Percentiles rank a stretch among this genome's conserved stretches.
Conservation (phyloP, 176 grass and related monocot species). For the Secale cereale region DNA sequence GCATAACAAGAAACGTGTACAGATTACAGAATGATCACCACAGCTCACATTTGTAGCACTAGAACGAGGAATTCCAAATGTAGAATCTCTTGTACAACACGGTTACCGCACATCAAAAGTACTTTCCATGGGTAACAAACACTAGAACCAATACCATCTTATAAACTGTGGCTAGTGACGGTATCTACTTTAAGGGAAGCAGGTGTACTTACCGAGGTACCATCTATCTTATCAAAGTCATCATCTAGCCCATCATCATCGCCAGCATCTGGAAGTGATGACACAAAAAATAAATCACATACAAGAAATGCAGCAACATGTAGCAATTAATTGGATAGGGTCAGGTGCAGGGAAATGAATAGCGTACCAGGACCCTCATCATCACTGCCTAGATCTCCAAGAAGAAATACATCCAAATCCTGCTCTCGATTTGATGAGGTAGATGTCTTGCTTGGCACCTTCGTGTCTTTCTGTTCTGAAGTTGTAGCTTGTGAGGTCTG, state of each 20-base stretch:
- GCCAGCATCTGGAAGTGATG: constrained; percentile 58
- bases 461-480: constrained; percentile 49
- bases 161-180: background rate
- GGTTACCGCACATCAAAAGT: background rate
- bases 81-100: background rate
- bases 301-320: constrained; percentile 13
- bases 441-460: constrained; percentile 68
- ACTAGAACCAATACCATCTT: background rate
- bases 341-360: constrained; percentile 14
- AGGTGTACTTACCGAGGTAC: constrained; percentile 53
- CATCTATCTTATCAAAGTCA: constrained; percentile 90
- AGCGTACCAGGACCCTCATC: constrained; percentile 72
- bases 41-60: background rate
- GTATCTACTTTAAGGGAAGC: background rate
- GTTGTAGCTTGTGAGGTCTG: constrained; percentile 29
- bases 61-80: background rate
- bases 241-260: constrained; percentile 73
- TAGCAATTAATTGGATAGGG: background rate
- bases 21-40: background rate
- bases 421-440: constrained; percentile 64
- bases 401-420: constrained; percentile 94
- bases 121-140: background rate
- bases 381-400: constrained; percentile 88
- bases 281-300: constrained; percentile 14
- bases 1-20: background rate